Evolutionary conservation across 495 filamentous ascomycete genomes (phyloP), one percentile per base, ranked within the genome.

Genomic region (Talaromyces adpressus): DNA sequence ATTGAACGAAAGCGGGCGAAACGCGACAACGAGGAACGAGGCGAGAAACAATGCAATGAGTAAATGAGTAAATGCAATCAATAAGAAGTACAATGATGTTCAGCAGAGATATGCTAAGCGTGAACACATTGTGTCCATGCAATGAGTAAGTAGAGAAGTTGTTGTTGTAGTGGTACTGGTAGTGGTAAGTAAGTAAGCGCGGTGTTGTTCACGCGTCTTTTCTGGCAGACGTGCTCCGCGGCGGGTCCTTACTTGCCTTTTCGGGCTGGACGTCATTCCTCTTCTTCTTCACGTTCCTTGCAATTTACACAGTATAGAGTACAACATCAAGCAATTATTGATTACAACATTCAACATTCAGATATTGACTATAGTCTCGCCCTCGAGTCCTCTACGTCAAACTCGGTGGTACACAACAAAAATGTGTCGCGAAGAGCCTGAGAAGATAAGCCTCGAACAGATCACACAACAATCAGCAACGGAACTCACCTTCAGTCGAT

Each of bases 331-430:
- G 11, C 54, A 29, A 58, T 58, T 18, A 41, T 41, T 41, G 36
- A 16, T 41, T 16, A 16, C 36, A 16, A 41, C 5, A 16, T 16
- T 16, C 14, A 0, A 16, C 36, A 41, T 30, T 56, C 23, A 29
- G 9, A 25, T 16, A 29, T 30, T 29, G 52, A 56, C 27, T 65
- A 73, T 32, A 73, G 63, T 62, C 73, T 75, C 29, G 70, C 65
- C 52, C 41, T 45, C 22, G 57, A 62, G 41, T 54, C 30, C 51
- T 75, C 70, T 36, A 80, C 59, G 62, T 77, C 81, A 45, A 88
- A 64, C 72, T 89, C 85, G 39, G 74, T 84, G 41, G 82, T 85
- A 64, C 83, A 87, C 47, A 88, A 69, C 64, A 88, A 82, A 65
- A 82, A 87, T 14, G 86, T 89, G 77, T 89, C 86, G 63, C 77